Base-by-base conservation (phyloP, 345 rosid genomes). In the Sisymbrium irio region DNA sequence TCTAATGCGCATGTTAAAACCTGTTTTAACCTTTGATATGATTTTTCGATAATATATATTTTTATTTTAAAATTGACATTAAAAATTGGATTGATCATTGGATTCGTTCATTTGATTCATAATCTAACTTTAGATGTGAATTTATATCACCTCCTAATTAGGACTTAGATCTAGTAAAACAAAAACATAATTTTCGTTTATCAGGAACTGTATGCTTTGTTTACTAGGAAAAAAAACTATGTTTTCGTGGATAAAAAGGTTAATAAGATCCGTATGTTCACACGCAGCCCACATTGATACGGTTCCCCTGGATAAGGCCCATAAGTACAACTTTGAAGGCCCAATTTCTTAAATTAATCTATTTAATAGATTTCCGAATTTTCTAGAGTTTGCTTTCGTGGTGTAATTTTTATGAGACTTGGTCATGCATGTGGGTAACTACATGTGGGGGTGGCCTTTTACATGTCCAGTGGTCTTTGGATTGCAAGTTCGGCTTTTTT, bases 391-490 rank as follows among this genome's bases (percentile, higher is more conserved):
- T 22, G 25, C 25, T 22, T 22, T 22, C 25, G 25, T 22, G 1
- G 25, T 22, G 25, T 22, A 22, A 3, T 22, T 22, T 47, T 49
- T 49, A 47, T 17, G 51, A 36, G 75, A 71, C 68, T 36, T 61
- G 20, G 60, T 49, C 61, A 61, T 50, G 32, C 59, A 9, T 49
- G 51, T 61, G 35, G 40, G 10, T 45, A 22, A 22, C 25, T 15
- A 61, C 50, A 61, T 61, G 53, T 62, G 19, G 50, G 40, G 39
- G 10, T 44, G 54, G 50, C 50, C 39, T 59, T 49, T 27, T 18
- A 61, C 32, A 61, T 71, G 68, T 62, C 39, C 32, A 39, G 60
- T 25, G 6, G 60, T 61, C 61, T 71, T 71, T 61, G 61, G 20
- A 30, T 62, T 53, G 17, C 12, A 12, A 15, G 9, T 58, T 35